Base-by-base conservation (phyloP, 2,329 filamentous ascomycete genomes). In the Didymellaceae sp. region DNA sequence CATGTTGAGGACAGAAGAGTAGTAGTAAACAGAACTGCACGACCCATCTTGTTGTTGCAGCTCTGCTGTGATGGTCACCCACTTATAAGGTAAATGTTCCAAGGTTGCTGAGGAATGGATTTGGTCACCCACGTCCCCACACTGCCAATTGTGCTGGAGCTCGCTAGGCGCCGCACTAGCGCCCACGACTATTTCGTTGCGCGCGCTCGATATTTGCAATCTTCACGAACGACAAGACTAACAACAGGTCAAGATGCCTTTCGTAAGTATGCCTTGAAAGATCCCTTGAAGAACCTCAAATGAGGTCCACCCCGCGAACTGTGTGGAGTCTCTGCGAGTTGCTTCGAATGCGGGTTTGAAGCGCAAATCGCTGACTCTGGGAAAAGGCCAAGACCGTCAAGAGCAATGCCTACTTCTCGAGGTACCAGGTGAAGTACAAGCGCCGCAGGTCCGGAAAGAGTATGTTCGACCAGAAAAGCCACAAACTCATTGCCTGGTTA, bases 391-490 rank as follows among this genome's bases (percentile, higher is more conserved):
- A 97, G 87, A 80, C 88, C 78, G 85, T 94, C 78, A 97, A 97
- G 89, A 96, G 88, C 86, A 91, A 88, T 81, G 89, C 94, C 77
- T 99, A 97, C 91, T 97, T 90, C 86, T 96, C 91, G 91, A 91
- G 94, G 81, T 99, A 89, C 87, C 94, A 99, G 86, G 97, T 94
- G 78, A 99, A 99, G 89, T 99, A 97, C 90, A 94, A 91, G 86
- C 92, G 94, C 78, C 88, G 94, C 81, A 87, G 90, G 69, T 77
- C 88, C 75, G 94, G 94, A 78, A 99, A 99, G 90, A 99, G 94
- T 84, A 94, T 96, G 80, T 97, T 35, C 16, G 22, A 11, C 13
- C 10, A 20, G 6, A 41, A 10, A 24, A 11, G 9, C 9, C 9
- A 11, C 2, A 9, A n/a, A 11, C 5, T 5, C 34, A n/a, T 24